phyloP scores from a whole-genome alignment of 495 filamentous ascomycete species.

The Jackrogersella multiformis region DNA sequence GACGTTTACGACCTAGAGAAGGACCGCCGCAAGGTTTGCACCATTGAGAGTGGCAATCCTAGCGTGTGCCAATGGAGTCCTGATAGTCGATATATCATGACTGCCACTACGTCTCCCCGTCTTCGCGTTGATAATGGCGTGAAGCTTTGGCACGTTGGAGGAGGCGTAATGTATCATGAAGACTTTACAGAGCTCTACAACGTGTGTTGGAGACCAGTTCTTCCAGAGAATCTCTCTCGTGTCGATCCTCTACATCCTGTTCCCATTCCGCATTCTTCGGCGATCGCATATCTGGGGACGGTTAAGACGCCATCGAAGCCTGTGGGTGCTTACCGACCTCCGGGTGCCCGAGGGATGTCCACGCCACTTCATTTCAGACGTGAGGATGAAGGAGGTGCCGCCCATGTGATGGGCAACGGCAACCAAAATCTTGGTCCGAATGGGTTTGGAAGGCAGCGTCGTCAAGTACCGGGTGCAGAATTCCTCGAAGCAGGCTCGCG shows the following conservation, averaged over 20 bases:
- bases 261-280: constrained; percentile 85
- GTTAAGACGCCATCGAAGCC: constrained; percentile 94
- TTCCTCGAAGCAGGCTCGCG: constrained; percentile 49
- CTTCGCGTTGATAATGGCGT: constrained; percentile 96
- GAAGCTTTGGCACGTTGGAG: constrained; percentile 92
- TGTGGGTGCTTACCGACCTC: constrained; percentile 93
- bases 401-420: constrained; percentile 82
- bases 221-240: constrained; percentile 64
- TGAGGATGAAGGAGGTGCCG: constrained; percentile 94
- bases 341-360: constrained; percentile 87
- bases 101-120: constrained; percentile 93
- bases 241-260: constrained; percentile 80
- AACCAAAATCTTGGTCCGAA: constrained; percentile 71
- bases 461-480: constrained; percentile 63
- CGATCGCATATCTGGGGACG: constrained; percentile 80
- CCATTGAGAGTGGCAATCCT: constrained; percentile 94
- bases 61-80: constrained; percentile 97
- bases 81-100: constrained; percentile 93
- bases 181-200: constrained; percentile 95
- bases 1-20: constrained; percentile 96
- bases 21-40: constrained; percentile 87
- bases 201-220: constrained; percentile 87
- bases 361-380: constrained; percentile 96
- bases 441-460: constrained; percentile 78
- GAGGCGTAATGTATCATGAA: constrained; percentile 90